Evolutionary conservation across 176 grass and related monocot species (phyloP).

Genomic region (Rhynchospora tenuis): DNA sequence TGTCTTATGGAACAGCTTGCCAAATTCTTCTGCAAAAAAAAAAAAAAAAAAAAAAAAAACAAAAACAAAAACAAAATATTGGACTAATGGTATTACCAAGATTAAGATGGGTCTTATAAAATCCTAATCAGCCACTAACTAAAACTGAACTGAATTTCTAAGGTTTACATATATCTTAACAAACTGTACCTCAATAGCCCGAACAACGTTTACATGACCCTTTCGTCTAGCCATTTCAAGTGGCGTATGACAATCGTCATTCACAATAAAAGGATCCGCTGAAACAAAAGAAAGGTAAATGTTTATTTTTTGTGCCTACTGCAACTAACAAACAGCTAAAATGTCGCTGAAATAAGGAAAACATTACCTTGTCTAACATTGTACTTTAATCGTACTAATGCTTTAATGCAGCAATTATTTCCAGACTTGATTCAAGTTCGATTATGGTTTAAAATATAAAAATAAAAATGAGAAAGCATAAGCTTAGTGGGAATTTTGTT

Average conservation of each 20-base stretch:
- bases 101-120: background rate
- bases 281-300: constrained; percentile 11
- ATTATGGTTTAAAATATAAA: background rate
- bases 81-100: background rate
- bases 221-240: constrained; percentile 96
- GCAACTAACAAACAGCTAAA: background rate
- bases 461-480: background rate
- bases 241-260: constrained; percentile 82
- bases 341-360: background rate
- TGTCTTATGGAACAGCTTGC: background rate
- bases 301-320: background rate
- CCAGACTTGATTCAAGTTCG: background rate
- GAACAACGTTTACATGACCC: constrained; percentile 69
- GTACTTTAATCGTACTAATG: background rate
- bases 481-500: background rate
- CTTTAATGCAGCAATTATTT: background rate
- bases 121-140: background rate
- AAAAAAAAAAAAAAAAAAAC: no score
- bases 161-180: constrained; percentile 3
- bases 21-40: background rate
- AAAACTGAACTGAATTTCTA: background rate
- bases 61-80: no score
- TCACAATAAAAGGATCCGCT: constrained; percentile 83
- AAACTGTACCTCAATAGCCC: constrained; percentile 76
- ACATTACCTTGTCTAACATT: background rate